Evolutionary conservation across 345 rosid species (phyloP), one percentile per base, ranked within the genome.

Genomic region (Eucalyptus tenuipes): DNA sequence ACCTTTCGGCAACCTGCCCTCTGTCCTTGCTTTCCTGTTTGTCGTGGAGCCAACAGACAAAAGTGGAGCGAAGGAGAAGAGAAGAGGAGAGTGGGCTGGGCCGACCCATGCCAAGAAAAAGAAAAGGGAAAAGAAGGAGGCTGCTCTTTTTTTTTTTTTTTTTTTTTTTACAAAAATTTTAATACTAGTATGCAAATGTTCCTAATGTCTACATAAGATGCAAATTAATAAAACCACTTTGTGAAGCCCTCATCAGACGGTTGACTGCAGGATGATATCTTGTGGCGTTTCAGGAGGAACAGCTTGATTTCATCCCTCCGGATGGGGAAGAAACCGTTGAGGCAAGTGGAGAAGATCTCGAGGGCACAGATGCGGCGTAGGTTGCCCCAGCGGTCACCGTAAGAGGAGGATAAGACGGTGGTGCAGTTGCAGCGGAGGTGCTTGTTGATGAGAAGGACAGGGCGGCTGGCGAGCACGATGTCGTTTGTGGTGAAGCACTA

Each of bases 381-480:
- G 91, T 59, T 93, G 31, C 95, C 92, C 94, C 95, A 94, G 57
- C 92, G 95, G 31, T 90, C 90, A 13, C 95, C 94, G n/a, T 94
- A 93, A 27, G 93, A 75, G 8, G 93, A 86, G 13, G 86, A 45
- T 20, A 66, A 29, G 49, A 94, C 44, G 85, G 91, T 88, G 45
- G 92, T 93, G 90, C 85, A 85, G 89, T 93, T 93, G 89, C 91
- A 94, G 18, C 29, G 53, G 7, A 88, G 53, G 64, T 57, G 82
- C 64, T 89, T 49, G 48, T 88, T 88, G 6, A 85, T 47, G 29
- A 89, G 85, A 44, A 86, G 37, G 40, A 18, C 24, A 6, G 90
- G 88, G 33, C 93, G 92, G 81, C 90, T 91, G 82, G 91, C 92
- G 10, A 92, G 89, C 33, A 87, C 87, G 49, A 91, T 24, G 61